Percentiles rank a stretch among this genome's conserved stretches.
Conservation (phyloP, 257 asterid genomes). For the Hygrophila difformis region DNA sequence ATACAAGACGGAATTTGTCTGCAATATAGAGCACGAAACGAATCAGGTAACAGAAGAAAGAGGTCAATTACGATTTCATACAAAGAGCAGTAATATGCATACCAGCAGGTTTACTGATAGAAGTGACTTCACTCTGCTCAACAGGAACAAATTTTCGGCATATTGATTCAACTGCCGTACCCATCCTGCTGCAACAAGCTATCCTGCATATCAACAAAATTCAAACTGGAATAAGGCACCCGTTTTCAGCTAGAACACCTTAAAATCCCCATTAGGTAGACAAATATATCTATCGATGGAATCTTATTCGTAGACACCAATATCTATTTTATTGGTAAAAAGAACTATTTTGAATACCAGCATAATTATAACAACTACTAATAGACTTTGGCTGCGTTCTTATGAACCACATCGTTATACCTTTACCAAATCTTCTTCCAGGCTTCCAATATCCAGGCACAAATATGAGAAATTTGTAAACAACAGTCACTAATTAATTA, state of each 20-base stretch:
- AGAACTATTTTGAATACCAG: not conserved
- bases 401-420: too few species aligned
- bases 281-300: not conserved
- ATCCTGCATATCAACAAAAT: constrained; percentile 27
- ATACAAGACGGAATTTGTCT: constrained; percentile 78
- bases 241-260: not conserved
- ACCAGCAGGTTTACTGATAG: constrained; percentile 56
- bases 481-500: not conserved
- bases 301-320: not conserved
- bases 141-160: constrained; percentile 70
- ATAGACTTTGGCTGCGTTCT: too few species aligned
- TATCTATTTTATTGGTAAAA: too few species aligned
- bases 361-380: not conserved
- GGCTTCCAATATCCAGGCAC: not conserved
- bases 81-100: constrained; percentile 14
- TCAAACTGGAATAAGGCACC: not conserved
- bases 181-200: constrained; percentile 50
- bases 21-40: constrained; percentile 16
- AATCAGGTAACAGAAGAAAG: not conserved
- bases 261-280: not conserved
- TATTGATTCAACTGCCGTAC: constrained; percentile 39
- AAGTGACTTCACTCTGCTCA: constrained; percentile 50
- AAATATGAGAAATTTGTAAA: not conserved
- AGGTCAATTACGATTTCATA: not conserved
- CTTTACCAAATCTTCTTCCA: too few species aligned